Percentiles rank a stretch among this genome's conserved stretches.
phyloP scores from a whole-genome alignment of 1,139 yeast genomes.

The Debaryomyces sp. region DNA sequence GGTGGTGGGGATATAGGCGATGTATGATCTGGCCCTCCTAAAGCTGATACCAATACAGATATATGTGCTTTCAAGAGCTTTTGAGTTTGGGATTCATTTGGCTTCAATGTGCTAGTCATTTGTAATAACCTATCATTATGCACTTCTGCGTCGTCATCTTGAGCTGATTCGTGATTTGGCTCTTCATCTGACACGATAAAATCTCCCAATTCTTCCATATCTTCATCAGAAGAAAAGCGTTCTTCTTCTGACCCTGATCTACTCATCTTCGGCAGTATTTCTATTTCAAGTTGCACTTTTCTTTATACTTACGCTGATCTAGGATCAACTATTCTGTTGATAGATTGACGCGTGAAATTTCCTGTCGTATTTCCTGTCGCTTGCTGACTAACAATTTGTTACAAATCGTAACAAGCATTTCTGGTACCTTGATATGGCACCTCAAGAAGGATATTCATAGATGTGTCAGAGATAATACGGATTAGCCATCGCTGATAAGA shows the following conservation, averaged over 20 bases:
- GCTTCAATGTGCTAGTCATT: constrained; percentile 31
- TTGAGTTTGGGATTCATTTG: constrained; percentile 42
- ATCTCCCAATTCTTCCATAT: constrained; percentile 20
- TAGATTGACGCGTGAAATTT: background rate
- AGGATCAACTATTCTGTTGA: background rate
- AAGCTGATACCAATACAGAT: constrained; percentile 71
- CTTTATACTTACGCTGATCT: background rate
- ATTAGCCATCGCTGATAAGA: no score
- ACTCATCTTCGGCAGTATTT: constrained; percentile 4
- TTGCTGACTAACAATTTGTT: background rate
- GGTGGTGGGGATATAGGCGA: constrained; percentile 44
- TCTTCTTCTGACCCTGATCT: constrained; percentile 14
- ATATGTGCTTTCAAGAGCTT: constrained; percentile 66
- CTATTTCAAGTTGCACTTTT: background rate
- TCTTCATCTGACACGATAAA: constrained; percentile 27
- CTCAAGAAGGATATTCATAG: no score
- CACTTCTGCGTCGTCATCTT: constrained; percentile 20
- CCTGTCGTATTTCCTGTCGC: constrained; percentile 3
- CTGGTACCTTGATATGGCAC: background rate
- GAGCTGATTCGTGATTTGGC: constrained; percentile 15
- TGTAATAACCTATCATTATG: constrained; percentile 30
- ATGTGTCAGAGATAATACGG: no score
- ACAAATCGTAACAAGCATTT: background rate
- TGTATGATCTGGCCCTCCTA: constrained; percentile 78
- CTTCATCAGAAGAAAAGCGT: constrained; percentile 14